Conservation (phyloP, 2,329 filamentous ascomycete genomes). For the Penicillium sp. region DNA sequence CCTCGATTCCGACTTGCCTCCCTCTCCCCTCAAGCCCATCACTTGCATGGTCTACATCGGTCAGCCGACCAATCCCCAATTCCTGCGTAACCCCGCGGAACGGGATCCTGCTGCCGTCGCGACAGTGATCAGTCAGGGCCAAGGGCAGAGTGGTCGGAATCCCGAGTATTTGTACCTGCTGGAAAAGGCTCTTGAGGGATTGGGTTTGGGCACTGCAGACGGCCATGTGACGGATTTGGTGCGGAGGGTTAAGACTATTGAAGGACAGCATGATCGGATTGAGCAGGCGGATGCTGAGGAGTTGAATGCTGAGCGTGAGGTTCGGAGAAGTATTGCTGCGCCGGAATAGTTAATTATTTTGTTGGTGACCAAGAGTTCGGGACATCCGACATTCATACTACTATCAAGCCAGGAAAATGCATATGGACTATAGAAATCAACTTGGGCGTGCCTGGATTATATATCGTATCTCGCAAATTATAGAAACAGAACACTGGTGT, state of each 20-base stretch:
- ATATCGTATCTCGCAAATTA: background rate
- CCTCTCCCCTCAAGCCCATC: conserved; percentile 31
- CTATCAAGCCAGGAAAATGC: too few relatives aligned
- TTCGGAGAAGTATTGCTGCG: conserved; percentile 22
- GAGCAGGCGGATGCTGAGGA: conserved; percentile 27
- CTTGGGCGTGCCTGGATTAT: too few relatives aligned
- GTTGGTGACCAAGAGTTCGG: background rate
- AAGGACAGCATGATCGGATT: conserved; percentile 31
- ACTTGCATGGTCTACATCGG: conserved; percentile 85
- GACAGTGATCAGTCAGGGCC: conserved; percentile 70
- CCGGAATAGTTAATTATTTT: background rate
- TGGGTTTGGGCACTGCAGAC: conserved; percentile 76
- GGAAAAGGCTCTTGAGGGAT: conserved; percentile 66
- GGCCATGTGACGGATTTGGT: conserved; percentile 81
- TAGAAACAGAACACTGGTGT: background rate
- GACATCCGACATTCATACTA: too few relatives aligned
- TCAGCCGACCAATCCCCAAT: conserved; percentile 87
- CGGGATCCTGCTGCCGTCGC: conserved; percentile 76
- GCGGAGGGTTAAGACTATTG: conserved; percentile 63
- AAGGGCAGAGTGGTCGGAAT: conserved; percentile 84
- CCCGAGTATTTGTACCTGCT: conserved; percentile 82
- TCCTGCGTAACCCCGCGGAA: conserved; percentile 52
- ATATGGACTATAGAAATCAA: background rate
- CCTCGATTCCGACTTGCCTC: background rate
- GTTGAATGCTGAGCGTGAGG: conserved; percentile 26